Conservation (phyloP, 345 rosid species). For the Rhizophora mangle region DNA sequence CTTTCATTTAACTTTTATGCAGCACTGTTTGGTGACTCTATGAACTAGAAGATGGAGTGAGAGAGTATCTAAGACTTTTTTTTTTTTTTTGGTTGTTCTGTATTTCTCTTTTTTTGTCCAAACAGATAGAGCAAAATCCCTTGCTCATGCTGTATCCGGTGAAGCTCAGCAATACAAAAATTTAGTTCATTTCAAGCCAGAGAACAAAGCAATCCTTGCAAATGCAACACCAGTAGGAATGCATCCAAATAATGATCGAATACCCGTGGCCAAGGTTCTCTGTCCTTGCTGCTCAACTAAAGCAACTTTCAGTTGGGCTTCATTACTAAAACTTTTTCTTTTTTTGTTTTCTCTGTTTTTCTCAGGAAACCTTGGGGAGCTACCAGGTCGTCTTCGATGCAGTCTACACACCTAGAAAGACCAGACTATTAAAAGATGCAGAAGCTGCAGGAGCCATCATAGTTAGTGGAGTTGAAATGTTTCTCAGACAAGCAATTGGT, state of each 20-base stretch:
- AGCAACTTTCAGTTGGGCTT: not conserved
- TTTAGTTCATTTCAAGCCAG: conserved; percentile 39
- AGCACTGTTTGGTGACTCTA: not conserved
- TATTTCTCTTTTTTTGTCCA: conserved; percentile 13
- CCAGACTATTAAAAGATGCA: conserved; percentile 51
- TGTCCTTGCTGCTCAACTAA: not conserved
- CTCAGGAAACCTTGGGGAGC: conserved; percentile 35
- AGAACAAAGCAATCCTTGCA: conserved; percentile 56
- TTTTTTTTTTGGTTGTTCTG: not conserved
- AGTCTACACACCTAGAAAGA: conserved; percentile 55
- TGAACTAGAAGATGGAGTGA: not conserved
- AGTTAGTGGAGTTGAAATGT: conserved; percentile 65
- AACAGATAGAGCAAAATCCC: conserved; percentile 51
- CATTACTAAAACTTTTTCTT: not conserved
- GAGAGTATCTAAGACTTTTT: conserved; percentile 3
- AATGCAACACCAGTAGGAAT: conserved; percentile 65
- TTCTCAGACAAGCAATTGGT: conserved; percentile 56
- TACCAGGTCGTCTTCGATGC: conserved; percentile 55
- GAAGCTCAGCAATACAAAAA: conserved; percentile 41
- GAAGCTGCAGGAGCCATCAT: conserved; percentile 52
- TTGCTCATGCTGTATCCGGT: conserved; percentile 49
- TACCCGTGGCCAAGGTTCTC: conserved; percentile 51
- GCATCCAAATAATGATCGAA: conserved; percentile 49
- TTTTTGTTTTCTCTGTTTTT: not conserved
- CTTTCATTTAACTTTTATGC: not conserved